Conservation (phyloP, 2,329 filamentous ascomycete species). For the Fusarium armeniacum region DNA sequence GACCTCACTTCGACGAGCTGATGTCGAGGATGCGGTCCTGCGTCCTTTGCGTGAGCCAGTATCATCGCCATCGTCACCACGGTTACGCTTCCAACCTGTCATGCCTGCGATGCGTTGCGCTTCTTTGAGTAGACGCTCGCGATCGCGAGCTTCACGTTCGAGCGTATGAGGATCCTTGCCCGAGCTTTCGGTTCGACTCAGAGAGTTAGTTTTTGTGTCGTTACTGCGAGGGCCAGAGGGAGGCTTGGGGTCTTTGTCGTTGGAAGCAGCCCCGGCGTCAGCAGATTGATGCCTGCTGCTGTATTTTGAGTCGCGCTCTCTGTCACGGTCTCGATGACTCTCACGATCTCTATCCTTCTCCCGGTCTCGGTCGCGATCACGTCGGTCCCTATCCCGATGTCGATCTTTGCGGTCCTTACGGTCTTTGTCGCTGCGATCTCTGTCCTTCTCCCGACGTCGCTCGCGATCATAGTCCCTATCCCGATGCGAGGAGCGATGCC, state of each 20-base stretch:
- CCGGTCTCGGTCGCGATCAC: slow-evolving; percentile 53
- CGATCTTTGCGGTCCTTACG: slow-evolving; percentile 58
- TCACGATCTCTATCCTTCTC: slow-evolving; percentile 55
- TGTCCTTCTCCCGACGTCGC: slow-evolving; percentile 56
- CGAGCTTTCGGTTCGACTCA: slow-evolving; percentile 47
- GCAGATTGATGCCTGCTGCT: slow-evolving; percentile 54
- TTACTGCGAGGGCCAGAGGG: slow-evolving; percentile 58
- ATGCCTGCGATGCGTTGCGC: slow-evolving; percentile 74
- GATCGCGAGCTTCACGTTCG: slow-evolving; percentile 76
- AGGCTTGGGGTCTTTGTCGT: slow-evolving; percentile 59
- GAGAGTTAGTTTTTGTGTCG: slow-evolving; percentile 57
- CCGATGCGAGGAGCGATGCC: slow-evolving; percentile 42
- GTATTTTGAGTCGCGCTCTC: slow-evolving; percentile 52
- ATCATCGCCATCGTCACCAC: slow-evolving; percentile 60
- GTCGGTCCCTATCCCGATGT: slow-evolving; percentile 55
- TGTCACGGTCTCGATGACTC: slow-evolving; percentile 51
- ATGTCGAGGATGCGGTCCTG: slow-evolving; percentile 53
- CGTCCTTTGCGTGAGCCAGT: slow-evolving; percentile 58
- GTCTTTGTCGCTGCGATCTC: slow-evolving; percentile 55
- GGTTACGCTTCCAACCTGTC: slow-evolving; percentile 64
- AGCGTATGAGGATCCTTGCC: slow-evolving; percentile 69
- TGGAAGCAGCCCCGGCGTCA: slow-evolving; percentile 49
- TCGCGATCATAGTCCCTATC: slow-evolving; percentile 61
- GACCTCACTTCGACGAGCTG: slow-evolving; percentile 62
- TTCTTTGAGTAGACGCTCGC: slow-evolving; percentile 77